These are phyloP conservation scores for Myriosclerotinia curreyana DNA, from an alignment of 2,329 filamentous ascomycete species.

Conservation along the genomic window DNA sequence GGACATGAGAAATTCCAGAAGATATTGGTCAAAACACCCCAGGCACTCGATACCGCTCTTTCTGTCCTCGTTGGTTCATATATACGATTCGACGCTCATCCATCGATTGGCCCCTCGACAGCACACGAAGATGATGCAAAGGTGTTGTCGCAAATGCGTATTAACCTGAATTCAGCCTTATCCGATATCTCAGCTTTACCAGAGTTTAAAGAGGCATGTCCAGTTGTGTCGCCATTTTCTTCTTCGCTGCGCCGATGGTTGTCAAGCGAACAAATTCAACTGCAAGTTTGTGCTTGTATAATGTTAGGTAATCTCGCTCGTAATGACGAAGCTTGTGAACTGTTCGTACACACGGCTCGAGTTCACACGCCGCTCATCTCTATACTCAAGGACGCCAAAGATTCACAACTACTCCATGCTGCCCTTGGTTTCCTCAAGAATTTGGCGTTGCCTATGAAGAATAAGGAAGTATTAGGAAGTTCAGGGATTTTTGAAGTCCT, in stretches of 20 bases:
- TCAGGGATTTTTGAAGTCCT: slow-evolving; percentile 49
- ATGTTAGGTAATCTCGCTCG: slow-evolving; percentile 60
- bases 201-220: slow-evolving; percentile 45
- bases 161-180: slow-evolving; percentile 50
- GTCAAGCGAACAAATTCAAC: slow-evolving; percentile 41
- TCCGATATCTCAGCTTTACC: slow-evolving; percentile 52
- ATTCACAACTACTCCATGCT: slow-evolving; percentile 55
- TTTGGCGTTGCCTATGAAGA: slow-evolving; percentile 55
- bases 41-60: slow-evolving; percentile 45
- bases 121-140: slow-evolving; percentile 46
- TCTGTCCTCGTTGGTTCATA: slow-evolving; percentile 49
- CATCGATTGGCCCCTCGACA: slow-evolving; percentile 28
- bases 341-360: slow-evolving; percentile 49
- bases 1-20: slow-evolving; percentile 52
- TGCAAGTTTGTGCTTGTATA: slow-evolving; percentile 58
- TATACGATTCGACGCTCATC: slow-evolving; percentile 42
- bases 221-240: slow-evolving; percentile 45
- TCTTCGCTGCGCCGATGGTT: slow-evolving; percentile 50
- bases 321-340: slow-evolving; percentile 52
- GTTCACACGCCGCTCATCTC: slow-evolving; percentile 46
- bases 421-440: slow-evolving; percentile 62
- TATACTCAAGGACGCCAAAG: slow-evolving; percentile 45
- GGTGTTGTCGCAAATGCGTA: slow-evolving; percentile 50
- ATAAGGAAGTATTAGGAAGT: slow-evolving; percentile 52
- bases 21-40: slow-evolving; percentile 42